Evolutionary conservation across 2,329 filamentous ascomycete species (phyloP), one percentile per base, ranked within the genome.

Genomic region (Alternaria sp.): DNA sequence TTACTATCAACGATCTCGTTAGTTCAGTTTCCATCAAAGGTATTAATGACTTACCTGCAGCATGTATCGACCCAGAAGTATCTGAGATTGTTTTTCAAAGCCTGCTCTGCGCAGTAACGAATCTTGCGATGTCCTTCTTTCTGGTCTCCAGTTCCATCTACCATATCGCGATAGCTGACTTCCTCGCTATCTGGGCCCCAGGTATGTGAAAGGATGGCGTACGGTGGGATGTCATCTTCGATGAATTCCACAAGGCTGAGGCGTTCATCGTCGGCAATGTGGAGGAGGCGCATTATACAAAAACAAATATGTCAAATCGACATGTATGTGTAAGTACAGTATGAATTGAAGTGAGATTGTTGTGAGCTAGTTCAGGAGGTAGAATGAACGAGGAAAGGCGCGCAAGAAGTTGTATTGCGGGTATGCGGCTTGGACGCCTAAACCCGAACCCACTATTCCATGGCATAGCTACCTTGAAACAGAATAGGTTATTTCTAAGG

Each of bases 201-300:
- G 3, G 64, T 71, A 17, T 71, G 67, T 1, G 67, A 69, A 2
- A 71, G 63, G 11, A 70, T 70, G 6, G 69, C 63, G 13, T 71
- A 71, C 0, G 54, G 19, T 6, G 66, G 67, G 1, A 59, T 23
- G 2, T 55, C 30, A 1, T 57, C 23, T 4, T 53, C 50, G 6
- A 32, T 44, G 23, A 62, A 56, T 3, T 61, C 46, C 21, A 53
- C 57, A 3, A 66, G 55, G 28, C 23, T 65, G 62, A 64, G 61
- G 3, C 28, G 36, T 51, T 52, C 53, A 17, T 60, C 57, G 26
- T 54, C 60, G 5, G 52, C 55, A 4, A 64, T 64, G 28, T 61
- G 62, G 2, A 68, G 19, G 10, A 71, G 62, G 11, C 67, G 62
- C 67, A 71, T 69, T 10, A 13, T 25, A 9, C 23, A 8, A 25